Percentiles rank a stretch among this genome's conserved stretches.
These are phyloP conservation scores for Aspergillus costaricaensis DNA, from an alignment of 2,329 filamentous ascomycete genomes.

Conservation along the genomic window DNA sequence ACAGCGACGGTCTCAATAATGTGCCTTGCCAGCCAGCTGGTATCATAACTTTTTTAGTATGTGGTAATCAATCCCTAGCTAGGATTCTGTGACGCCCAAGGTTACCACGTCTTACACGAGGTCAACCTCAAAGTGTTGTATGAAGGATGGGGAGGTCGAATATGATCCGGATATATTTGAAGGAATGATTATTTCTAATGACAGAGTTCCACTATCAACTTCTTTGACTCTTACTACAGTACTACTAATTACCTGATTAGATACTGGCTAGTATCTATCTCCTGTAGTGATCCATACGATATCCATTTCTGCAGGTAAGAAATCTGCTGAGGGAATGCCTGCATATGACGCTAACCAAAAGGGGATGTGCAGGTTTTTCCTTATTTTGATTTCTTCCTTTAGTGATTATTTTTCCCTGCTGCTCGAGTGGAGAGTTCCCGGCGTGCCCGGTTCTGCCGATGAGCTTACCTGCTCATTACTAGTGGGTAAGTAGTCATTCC, in stretches of 20 bases:
- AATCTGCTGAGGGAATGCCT: neutral
- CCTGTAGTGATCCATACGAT: neutral
- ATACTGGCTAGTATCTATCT: neutral
- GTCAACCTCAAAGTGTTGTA: no score
- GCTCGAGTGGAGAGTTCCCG: neutral
- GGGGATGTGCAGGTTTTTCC: neutral
- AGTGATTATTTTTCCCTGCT: neutral
- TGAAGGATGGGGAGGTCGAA: no score
- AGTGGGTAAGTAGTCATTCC: neutral
- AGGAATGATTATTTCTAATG: no score
- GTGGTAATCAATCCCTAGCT: no score
- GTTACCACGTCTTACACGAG: no score
- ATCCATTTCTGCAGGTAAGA: slow-evolving; percentile 2
- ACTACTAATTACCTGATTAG: no score
- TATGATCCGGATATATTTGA: no score
- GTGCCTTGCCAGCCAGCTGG: neutral
- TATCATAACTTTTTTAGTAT: neutral
- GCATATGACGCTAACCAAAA: neutral
- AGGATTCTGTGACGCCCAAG: no score
- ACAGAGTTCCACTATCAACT: no score
- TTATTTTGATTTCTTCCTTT: no score
- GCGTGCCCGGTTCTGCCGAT: no score
- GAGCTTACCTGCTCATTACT: neutral
- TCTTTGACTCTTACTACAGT: no score
- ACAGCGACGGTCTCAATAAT: neutral